Evolutionary conservation across 1,139 yeast species (phyloP).

Genomic region (Magnusiomyces suaveolens): DNA sequence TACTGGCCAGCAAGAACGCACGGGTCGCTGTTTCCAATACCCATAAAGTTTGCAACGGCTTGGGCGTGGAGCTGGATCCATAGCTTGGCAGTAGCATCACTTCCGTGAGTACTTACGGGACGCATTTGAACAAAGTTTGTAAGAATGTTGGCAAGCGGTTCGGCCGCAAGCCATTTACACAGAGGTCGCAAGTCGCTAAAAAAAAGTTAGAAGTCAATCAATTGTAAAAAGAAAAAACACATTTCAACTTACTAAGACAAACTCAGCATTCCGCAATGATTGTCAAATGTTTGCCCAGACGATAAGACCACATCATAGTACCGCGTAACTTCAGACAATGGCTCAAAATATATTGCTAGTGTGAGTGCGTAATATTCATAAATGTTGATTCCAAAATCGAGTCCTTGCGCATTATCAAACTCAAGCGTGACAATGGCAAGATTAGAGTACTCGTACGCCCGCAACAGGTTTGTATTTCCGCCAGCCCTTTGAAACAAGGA

Average conservation of each 20-base stretch:
- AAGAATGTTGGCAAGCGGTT: slow-evolving; percentile 23
- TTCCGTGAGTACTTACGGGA: slow-evolving; percentile 22
- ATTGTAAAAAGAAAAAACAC: not conserved
- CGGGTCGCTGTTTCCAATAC: slow-evolving; percentile 22
- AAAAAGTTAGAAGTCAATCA: slow-evolving; percentile 1
- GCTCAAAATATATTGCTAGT: slow-evolving; percentile 40
- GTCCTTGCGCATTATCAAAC: slow-evolving; percentile 32
- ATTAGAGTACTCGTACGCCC: slow-evolving; percentile 36
- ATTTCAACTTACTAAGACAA: slow-evolving; percentile 24
- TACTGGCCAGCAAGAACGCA: slow-evolving; percentile 22
- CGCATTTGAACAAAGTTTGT: slow-evolving; percentile 22
- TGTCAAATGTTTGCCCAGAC: slow-evolving; percentile 26
- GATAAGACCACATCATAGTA: slow-evolving; percentile 25
- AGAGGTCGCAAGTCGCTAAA: slow-evolving; percentile 26
- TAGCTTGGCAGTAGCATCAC: slow-evolving; percentile 22
- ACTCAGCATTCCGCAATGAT: slow-evolving; percentile 25
- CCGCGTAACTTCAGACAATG: slow-evolving; percentile 35
- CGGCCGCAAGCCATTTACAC: slow-evolving; percentile 27
- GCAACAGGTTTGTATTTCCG: slow-evolving; percentile 33
- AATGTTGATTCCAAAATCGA: slow-evolving; percentile 36
- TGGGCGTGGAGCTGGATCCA: slow-evolving; percentile 29
- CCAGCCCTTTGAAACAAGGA: slow-evolving; percentile 27
- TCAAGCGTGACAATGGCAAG: slow-evolving; percentile 38
- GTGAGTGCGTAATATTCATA: slow-evolving; percentile 40
- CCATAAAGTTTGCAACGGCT: slow-evolving; percentile 22